Evolutionary conservation across 2,329 filamentous ascomycete species (phyloP), one percentile per base, ranked within the genome.

Genomic region (Cytospora chrysosperma): DNA sequence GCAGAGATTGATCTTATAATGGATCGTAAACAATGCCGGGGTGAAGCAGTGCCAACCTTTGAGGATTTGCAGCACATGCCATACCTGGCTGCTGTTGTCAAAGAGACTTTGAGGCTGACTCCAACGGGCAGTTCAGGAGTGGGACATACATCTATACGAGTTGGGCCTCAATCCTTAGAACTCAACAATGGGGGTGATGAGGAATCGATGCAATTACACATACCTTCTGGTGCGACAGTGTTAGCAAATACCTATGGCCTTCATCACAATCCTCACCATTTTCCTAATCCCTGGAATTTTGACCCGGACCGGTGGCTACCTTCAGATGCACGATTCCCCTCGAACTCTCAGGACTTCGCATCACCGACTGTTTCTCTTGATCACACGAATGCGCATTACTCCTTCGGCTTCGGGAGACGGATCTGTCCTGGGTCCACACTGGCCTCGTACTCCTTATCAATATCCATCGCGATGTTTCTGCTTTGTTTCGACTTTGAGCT

Each of bases 111-210:
- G 34, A 63, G 64, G 15, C 2, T 65, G 37, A 65, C 64, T 7
- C 64, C 64, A 4, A 51, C 64, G 13, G 61, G 61, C 13, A 61
- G 56, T 51, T 63, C 64, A n/a, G 64, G 64, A 13, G 61, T 65
- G 1, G 64, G 61, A 17, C 64, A 64, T 27, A 64, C 57, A 7
- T 34, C 57, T 21, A 57, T 57, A 17, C 17, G 27, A 10, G 49
- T 19, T 17, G 53, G n/a, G 13, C 26, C 56, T 21, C 56, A 58
- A 6, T 17, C 12, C 12, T 30, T 63, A 15, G 17, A 50, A 15
- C 57, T 63, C 1, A 53, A 32, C 19, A 3, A 21, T 13, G 21
- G 30, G 15, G 19, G 26, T 7, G 8, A 13, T 19, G 30, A 26
- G 5, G 34, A 47, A 4, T 15, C n/a, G 15, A 40, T 12, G 26